phyloP scores from a whole-genome alignment of 2,329 filamentous ascomycete species.

The Colletotrichum sp. region DNA sequence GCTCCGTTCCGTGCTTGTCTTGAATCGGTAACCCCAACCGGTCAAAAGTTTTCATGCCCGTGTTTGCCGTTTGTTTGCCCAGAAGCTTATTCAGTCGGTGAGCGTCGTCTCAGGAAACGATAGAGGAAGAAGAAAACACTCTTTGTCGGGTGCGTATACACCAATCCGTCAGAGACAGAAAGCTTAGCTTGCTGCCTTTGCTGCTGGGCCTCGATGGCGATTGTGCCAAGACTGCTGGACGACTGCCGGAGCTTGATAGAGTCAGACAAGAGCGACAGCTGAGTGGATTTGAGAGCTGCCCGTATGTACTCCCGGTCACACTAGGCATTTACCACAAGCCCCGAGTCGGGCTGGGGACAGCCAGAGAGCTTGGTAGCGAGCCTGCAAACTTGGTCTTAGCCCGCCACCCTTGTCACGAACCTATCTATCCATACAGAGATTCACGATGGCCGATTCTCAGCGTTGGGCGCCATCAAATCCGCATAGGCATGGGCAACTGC shows the following conservation, averaged over 20 bases:
- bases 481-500: not conserved
- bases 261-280: not conserved
- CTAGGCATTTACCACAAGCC: not conserved
- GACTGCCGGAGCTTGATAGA: not conserved
- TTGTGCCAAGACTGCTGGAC: not conserved
- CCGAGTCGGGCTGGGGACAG: not conserved
- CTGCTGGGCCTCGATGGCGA: not conserved
- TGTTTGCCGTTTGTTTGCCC: not conserved
- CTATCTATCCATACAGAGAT: not conserved
- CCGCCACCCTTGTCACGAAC: not conserved
- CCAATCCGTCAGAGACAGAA: not conserved
- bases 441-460: not conserved
- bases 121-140: not conserved
- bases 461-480: not conserved
- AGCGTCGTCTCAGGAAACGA: not conserved
- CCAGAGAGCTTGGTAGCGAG: constrained; percentile 2
- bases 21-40: not conserved
- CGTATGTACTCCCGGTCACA: not conserved
- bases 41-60: not conserved
- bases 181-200: not conserved
- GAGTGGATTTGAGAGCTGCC: not conserved
- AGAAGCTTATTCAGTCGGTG: not conserved
- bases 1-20: not conserved
- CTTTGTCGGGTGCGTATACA: not conserved
- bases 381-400: constrained; percentile 3